Conservation (phyloP, 345 rosid genomes). For the Balakata baccata region DNA sequence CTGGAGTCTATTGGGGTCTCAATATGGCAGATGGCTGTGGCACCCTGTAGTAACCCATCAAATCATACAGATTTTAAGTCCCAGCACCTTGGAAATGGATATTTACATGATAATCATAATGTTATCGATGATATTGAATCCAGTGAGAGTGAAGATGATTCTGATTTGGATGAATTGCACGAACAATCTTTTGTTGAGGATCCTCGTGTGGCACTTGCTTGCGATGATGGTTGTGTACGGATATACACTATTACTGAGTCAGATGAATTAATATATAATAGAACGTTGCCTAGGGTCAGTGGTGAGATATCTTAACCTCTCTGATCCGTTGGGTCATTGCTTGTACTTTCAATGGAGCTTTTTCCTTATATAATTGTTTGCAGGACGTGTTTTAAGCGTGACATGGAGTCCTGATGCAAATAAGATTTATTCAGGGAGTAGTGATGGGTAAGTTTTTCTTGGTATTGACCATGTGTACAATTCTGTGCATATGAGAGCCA, state of each 20-base stretch:
- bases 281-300: conserved; percentile 85
- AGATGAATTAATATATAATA: conserved; percentile 55
- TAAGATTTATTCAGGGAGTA: conserved; percentile 72
- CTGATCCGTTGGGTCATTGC: conserved; percentile 9
- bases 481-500: neutral
- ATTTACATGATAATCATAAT: conserved; percentile 34
- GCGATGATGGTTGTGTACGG: conserved; percentile 86
- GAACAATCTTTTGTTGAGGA: conserved; percentile 34
- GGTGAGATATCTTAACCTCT: conserved; percentile 63
- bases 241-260: conserved; percentile 50
- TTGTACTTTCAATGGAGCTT: conserved; percentile 13
- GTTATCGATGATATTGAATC: conserved; percentile 39
- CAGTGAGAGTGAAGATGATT: conserved; percentile 58
- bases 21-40: conserved; percentile 89
- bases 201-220: conserved; percentile 60
- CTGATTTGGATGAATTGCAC: conserved; percentile 42
- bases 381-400: conserved; percentile 79
- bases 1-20: conserved; percentile 73
- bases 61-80: conserved; percentile 28
- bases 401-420: conserved; percentile 63
- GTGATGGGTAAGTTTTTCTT: conserved; percentile 73
- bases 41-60: conserved; percentile 32
- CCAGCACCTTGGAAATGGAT: conserved; percentile 49
- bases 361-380: conserved; percentile 16
- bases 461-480: neutral